Conservation (phyloP, 768 basidiomycete species). For the Dacryopinax spathularia region DNA sequence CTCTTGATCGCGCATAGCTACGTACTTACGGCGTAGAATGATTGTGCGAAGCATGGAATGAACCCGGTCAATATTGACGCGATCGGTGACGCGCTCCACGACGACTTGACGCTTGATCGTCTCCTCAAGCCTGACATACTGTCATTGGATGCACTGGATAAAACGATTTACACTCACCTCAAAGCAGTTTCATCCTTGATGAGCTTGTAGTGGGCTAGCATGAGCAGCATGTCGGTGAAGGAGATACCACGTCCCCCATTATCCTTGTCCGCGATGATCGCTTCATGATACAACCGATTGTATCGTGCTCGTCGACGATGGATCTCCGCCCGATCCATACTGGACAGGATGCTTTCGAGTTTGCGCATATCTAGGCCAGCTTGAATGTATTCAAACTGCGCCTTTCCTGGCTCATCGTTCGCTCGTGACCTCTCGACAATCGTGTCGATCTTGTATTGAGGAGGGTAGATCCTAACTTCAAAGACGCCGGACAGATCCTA, state of each 20-base stretch:
- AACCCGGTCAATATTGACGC: conserved; percentile 75
- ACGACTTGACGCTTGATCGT: conserved; percentile 60
- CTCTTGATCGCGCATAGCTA: conserved; percentile 32
- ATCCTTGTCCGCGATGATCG: conserved; percentile 52
- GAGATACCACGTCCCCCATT: conserved; percentile 56
- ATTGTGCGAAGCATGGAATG: conserved; percentile 67
- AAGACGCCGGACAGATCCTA: conserved; percentile 78
- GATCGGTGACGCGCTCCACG: conserved; percentile 64
- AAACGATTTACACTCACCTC: conserved; percentile 43
- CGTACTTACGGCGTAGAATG: conserved; percentile 52
- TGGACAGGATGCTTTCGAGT: conserved; percentile 41
- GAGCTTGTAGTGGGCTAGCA: conserved; percentile 82
- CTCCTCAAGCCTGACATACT: conserved; percentile 52
- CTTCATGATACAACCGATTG: conserved; percentile 75
- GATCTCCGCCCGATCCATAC: conserved; percentile 51
- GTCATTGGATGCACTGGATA: not conserved
- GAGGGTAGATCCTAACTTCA: conserved; percentile 73
- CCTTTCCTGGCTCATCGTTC: conserved; percentile 24
- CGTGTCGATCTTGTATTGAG: conserved; percentile 45
- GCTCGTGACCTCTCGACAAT: conserved; percentile 40
- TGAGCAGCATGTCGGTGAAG: conserved; percentile 75
- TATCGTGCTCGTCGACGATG: conserved; percentile 55
- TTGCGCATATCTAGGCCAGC: conserved; percentile 49
- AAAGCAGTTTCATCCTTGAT: conserved; percentile 82
- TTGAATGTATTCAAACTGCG: conserved; percentile 19